phyloP scores from a whole-genome alignment of 1,284 basidiomycete genomes.

The Sporisorium scitamineum region DNA sequence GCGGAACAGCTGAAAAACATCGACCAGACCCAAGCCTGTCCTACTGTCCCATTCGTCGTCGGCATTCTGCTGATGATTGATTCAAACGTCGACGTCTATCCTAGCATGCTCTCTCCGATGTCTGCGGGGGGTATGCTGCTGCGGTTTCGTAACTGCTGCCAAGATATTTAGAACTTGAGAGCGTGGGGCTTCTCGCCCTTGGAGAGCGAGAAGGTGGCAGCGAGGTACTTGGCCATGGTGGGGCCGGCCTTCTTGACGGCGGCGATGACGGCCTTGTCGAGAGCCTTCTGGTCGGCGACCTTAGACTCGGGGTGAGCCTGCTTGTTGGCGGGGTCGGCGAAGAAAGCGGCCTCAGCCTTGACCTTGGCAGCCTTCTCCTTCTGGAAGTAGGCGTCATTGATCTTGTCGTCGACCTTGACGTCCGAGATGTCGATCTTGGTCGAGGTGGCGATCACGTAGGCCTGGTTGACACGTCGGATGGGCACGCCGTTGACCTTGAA shows the following conservation, averaged over 20 bases:
- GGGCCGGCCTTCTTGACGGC: slow-evolving; percentile 89
- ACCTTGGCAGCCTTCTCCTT: slow-evolving; percentile 76
- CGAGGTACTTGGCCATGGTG: slow-evolving; percentile 92
- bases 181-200: slow-evolving; percentile 92
- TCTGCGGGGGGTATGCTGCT: slow-evolving; percentile 25
- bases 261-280: slow-evolving; percentile 86
- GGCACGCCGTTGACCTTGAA: slow-evolving; percentile 99
- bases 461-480: slow-evolving; percentile 96
- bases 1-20: slow-evolving; percentile 12
- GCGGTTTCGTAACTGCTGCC: too few species aligned
- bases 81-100: background rate
- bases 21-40: slow-evolving; percentile 31
- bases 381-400: slow-evolving; percentile 92
- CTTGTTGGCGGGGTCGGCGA: slow-evolving; percentile 92
- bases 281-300: slow-evolving; percentile 88
- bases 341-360: slow-evolving; percentile 96
- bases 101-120: background rate
- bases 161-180: slow-evolving; percentile 79
- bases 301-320: slow-evolving; percentile 89
- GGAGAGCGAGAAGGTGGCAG: slow-evolving; percentile 91
- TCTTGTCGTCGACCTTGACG: slow-evolving; percentile 79
- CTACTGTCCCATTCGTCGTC: slow-evolving; percentile 7
- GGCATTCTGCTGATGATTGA: background rate
- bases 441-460: slow-evolving; percentile 98
- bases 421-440: slow-evolving; percentile 89